Conservation (phyloP, 495 filamentous ascomycete species). For the Cudoniella acicularis region DNA sequence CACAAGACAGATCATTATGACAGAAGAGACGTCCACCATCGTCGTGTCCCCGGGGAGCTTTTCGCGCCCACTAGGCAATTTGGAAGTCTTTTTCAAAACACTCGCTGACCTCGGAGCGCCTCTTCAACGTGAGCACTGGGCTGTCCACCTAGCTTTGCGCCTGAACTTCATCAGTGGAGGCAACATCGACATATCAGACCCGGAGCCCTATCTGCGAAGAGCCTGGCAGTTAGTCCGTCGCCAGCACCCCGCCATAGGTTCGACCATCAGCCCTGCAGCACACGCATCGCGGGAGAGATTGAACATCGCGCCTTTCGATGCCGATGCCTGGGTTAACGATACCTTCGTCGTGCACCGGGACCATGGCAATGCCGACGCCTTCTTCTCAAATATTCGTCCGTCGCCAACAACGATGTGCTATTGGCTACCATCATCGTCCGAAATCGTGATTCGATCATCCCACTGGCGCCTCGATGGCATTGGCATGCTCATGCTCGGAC, state of each 20-base stretch:
- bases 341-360: background rate
- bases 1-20: background rate
- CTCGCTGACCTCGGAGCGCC: background rate
- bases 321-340: background rate
- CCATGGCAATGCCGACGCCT: background rate
- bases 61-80: background rate
- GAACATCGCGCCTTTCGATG: background rate
- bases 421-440: background rate
- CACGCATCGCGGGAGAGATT: background rate
- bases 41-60: background rate
- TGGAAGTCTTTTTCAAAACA: background rate
- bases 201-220: background rate
- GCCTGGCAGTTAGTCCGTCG: background rate
- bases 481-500: background rate
- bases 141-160: background rate
- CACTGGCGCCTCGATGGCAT: background rate
- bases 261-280: background rate
- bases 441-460: background rate
- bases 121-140: background rate
- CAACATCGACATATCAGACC: background rate
- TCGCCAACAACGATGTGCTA: background rate
- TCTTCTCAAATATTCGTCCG: background rate
- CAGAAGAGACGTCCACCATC: background rate
- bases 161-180: background rate
- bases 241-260: background rate